A percentile compares a stretch with the other conserved stretches of the same genome.
Evolutionary conservation across 2,329 filamentous ascomycete genomes (phyloP).

Genomic region (Hirsutella rhossiliensis): DNA sequence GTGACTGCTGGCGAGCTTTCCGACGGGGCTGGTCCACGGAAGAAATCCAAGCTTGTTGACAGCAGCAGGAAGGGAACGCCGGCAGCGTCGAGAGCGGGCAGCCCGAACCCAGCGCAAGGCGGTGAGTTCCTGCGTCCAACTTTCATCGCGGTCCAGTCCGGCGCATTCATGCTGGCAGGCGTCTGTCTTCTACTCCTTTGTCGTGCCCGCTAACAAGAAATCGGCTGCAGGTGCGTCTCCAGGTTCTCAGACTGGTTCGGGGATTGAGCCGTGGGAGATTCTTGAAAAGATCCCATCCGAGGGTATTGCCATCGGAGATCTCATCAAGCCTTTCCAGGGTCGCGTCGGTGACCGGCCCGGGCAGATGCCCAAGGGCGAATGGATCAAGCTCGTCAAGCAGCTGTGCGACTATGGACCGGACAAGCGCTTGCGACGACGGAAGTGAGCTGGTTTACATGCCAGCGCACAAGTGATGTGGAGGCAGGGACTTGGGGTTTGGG

Average conservation of each 20-base stretch:
- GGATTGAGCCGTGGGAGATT: constrained; percentile 40
- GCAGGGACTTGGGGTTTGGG: too few species aligned
- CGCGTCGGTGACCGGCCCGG: constrained; percentile 40
- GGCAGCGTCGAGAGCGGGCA: constrained; percentile 47
- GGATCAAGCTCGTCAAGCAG: constrained; percentile 47
- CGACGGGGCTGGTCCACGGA: constrained; percentile 36
- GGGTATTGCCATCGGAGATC: constrained; percentile 40
- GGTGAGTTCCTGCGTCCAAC: constrained; percentile 18
- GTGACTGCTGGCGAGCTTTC: constrained; percentile 58
- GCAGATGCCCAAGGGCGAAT: constrained; percentile 40
- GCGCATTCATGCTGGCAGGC: neutral
- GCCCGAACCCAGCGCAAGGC: constrained; percentile 35
- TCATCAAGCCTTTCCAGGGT: constrained; percentile 41
- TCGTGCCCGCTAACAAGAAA: neutral
- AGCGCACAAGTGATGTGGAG: neutral
- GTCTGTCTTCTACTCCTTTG: neutral
- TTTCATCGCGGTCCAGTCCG: neutral
- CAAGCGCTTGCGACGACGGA: constrained; percentile 36
- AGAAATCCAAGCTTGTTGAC: constrained; percentile 43
- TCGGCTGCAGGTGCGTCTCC: constrained; percentile 17
- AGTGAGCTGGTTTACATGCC: constrained; percentile 9
- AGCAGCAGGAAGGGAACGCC: constrained; percentile 38
- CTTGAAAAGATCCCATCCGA: constrained; percentile 38
- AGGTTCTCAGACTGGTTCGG: constrained; percentile 17
- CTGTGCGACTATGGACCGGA: constrained; percentile 40